phyloP scores from a whole-genome alignment of 2,329 filamentous ascomycete genomes.

The Mycosphaerelloides madeirae region DNA sequence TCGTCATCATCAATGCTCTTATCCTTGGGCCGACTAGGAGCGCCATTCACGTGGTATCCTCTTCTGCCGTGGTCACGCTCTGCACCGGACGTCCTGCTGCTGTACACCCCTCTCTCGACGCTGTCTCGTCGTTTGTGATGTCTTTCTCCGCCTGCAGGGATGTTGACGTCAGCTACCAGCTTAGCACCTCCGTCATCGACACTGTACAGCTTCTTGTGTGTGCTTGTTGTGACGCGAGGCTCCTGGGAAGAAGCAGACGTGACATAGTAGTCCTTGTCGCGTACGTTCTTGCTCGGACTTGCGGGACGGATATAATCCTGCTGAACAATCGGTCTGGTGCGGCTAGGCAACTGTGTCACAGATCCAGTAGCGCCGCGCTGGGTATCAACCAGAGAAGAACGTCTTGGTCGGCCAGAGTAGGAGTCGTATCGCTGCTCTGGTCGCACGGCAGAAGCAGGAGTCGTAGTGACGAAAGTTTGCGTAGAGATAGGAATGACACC shows the following conservation, averaged over 20 bases:
- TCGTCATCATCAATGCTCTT: constrained; percentile 39
- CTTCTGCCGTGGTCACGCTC: constrained; percentile 27
- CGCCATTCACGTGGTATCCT: constrained; percentile 29
- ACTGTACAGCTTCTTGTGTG: constrained; percentile 48
- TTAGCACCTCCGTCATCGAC: constrained; percentile 40
- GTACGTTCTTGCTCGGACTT: constrained; percentile 38
- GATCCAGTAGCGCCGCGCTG: constrained; percentile 29
- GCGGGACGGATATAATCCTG: constrained; percentile 32
- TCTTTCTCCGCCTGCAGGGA: constrained; percentile 37
- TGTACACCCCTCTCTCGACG: constrained; percentile 26
- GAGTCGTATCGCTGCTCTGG: constrained; percentile 37
- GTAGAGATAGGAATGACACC: constrained; percentile 36
- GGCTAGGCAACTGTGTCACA: constrained; percentile 25
- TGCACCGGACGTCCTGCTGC: constrained; percentile 10
- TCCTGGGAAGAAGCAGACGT: constrained; percentile 32
- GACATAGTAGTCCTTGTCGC: constrained; percentile 37
- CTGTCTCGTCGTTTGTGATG: constrained; percentile 34
- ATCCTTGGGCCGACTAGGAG: constrained; percentile 18
- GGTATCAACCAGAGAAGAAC: constrained; percentile 40
- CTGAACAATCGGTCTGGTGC: constrained; percentile 33
- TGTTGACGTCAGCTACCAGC: constrained; percentile 36
- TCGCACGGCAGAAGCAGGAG: constrained; percentile 16
- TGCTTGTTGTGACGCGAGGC: constrained; percentile 25
- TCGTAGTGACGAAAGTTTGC: constrained; percentile 32
- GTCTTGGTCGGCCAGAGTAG: constrained; percentile 43